Conservation (phyloP, 352 stramenopile genomes). For the Globisporangium yorkense region DNA sequence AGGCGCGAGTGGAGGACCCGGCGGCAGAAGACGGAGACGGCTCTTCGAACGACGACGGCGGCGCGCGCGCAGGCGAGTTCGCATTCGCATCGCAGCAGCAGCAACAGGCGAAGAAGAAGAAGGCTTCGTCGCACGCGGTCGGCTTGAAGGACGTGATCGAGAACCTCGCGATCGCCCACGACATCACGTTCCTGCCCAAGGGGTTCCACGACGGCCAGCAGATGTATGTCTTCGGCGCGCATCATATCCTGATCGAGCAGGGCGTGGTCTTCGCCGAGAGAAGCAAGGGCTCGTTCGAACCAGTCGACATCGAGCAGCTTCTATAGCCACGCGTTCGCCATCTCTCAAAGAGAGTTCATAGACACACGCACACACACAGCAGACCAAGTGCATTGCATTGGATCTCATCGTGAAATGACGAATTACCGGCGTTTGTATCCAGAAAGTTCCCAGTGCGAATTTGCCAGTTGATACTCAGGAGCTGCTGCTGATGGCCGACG, state of each 20-base stretch:
- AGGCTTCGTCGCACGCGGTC: slow-evolving; percentile 31
- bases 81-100: not conserved
- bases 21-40: slow-evolving; percentile 14
- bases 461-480: not conserved
- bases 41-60: slow-evolving; percentile 11
- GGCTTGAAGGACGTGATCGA: slow-evolving; percentile 82
- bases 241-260: slow-evolving; percentile 83
- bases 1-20: slow-evolving; percentile 22
- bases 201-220: slow-evolving; percentile 71
- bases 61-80: not conserved
- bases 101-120: slow-evolving; percentile 6
- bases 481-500: not conserved
- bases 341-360: slow-evolving; percentile 1
- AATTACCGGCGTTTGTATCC: not conserved
- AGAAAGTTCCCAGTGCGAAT: not conserved
- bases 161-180: slow-evolving; percentile 67
- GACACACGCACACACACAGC: not conserved
- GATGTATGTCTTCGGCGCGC: slow-evolving; percentile 72
- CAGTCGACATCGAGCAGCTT: slow-evolving; percentile 72
- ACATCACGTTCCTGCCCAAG: slow-evolving; percentile 82
- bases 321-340: slow-evolving; percentile 21
- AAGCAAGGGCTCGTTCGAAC: slow-evolving; percentile 57
- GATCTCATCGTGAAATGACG: not conserved
- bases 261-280: slow-evolving; percentile 74
- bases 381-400: too few species aligned